Conservation (phyloP, 768 basidiomycete genomes). For the Antrodiella citrinella region DNA sequence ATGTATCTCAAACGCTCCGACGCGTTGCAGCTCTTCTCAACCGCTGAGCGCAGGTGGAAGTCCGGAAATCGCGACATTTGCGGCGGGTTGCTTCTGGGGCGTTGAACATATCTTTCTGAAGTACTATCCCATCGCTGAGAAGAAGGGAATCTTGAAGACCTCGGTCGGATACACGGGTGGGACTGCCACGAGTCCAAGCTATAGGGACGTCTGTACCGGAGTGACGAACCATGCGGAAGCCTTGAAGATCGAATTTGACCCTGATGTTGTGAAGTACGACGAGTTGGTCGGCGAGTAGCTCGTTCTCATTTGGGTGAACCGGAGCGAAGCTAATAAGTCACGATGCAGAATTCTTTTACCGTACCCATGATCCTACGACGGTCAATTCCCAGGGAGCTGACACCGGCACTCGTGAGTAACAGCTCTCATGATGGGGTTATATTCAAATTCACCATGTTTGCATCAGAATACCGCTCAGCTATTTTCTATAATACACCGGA, state of each 20-base stretch:
- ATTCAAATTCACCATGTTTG: neutral
- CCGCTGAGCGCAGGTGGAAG: slow-evolving; percentile 19
- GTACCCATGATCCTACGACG: slow-evolving; percentile 90
- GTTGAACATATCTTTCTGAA: slow-evolving; percentile 81
- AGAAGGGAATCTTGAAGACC: slow-evolving; percentile 69
- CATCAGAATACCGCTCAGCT: slow-evolving; percentile 82
- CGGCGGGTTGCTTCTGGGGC: slow-evolving; percentile 79
- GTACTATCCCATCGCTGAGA: slow-evolving; percentile 60
- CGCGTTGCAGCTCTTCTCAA: neutral
- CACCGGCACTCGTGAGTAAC: slow-evolving; percentile 61
- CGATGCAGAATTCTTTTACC: slow-evolving; percentile 79
- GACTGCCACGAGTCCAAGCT: slow-evolving; percentile 51
- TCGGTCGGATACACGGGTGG: slow-evolving; percentile 80
- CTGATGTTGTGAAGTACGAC: slow-evolving; percentile 64
- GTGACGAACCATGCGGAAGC: slow-evolving; percentile 86
- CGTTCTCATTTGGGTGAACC: neutral
- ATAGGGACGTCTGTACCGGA: slow-evolving; percentile 72
- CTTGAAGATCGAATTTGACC: slow-evolving; percentile 80
- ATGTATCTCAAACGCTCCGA: neutral
- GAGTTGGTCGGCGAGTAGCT: slow-evolving; percentile 72
- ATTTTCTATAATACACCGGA: slow-evolving; percentile 77
- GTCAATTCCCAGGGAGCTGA: slow-evolving; percentile 73
- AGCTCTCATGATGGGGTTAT: neutral
- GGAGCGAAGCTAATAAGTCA: neutral
- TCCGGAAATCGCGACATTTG: slow-evolving; percentile 39